Conservation (phyloP, 2,329 filamentous ascomycete species). For the Penicillium griseofulvum region DNA sequence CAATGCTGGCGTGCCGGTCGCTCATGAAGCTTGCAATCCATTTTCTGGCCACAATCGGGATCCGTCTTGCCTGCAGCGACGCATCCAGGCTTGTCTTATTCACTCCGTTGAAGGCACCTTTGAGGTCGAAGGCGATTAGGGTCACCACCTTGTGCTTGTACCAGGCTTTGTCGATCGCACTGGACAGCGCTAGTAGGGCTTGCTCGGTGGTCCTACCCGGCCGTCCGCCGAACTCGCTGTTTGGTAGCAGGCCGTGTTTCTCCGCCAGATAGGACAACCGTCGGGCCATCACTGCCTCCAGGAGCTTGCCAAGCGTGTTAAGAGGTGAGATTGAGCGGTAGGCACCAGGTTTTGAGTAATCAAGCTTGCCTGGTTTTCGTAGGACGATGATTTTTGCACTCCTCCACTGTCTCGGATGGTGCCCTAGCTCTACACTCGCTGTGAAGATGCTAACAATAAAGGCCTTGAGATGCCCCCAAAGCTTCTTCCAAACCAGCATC, state of each 20-base stretch:
- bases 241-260: conserved; percentile 19
- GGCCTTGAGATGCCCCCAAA: background rate
- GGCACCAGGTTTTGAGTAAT: background rate
- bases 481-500: conserved; percentile 14
- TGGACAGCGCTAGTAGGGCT: conserved; percentile 21
- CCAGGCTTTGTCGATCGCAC: conserved; percentile 11
- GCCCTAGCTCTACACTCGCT: conserved; percentile 1
- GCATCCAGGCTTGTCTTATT: background rate
- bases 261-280: conserved; percentile 19
- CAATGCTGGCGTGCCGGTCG: background rate
- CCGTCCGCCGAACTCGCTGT: conserved; percentile 24
- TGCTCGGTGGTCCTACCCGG: conserved; percentile 19
- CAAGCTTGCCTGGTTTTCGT: background rate
- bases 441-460: background rate
- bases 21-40: conserved; percentile 5
- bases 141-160: background rate
- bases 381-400: background rate
- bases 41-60: background rate
- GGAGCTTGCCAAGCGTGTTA: background rate
- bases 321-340: conserved; percentile 1
- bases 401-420: background rate
- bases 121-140: background rate
- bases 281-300: conserved; percentile 13
- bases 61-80: background rate
- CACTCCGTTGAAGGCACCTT: background rate